Percentiles rank a stretch among this genome's conserved stretches.
These are phyloP conservation scores for Hermanozyma aechmeae DNA, from an alignment of 805 yeast species.

Conservation along the genomic window DNA sequence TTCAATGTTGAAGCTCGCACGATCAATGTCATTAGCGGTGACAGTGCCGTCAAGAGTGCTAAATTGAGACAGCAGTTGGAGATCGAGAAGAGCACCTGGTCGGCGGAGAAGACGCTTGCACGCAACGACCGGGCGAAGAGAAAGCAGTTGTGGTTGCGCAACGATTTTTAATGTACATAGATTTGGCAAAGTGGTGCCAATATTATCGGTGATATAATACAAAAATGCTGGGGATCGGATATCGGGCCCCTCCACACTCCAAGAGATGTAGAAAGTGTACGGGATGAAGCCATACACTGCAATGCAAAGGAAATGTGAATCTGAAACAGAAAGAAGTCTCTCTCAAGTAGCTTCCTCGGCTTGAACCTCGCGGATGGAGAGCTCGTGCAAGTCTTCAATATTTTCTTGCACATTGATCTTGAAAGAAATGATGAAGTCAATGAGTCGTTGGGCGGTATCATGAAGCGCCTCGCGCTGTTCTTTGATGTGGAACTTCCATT, in stretches of 20 bases:
- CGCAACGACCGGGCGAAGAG: conserved; percentile 52
- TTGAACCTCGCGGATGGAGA: conserved; percentile 31
- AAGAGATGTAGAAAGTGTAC: no score
- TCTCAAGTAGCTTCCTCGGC: conserved; percentile 1
- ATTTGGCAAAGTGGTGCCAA: no score
- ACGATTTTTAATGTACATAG: conserved; percentile 34
- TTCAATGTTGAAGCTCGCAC: conserved; percentile 39
- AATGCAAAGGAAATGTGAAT: no score
- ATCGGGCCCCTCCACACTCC: no score
- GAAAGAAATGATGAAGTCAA: conserved; percentile 53
- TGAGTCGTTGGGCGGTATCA: conserved; percentile 45
- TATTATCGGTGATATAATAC: no score
- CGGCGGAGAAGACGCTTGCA: conserved; percentile 36
- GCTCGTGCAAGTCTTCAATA: conserved; percentile 48
- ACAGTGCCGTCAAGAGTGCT: conserved; percentile 25
- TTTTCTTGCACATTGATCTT: conserved; percentile 59
- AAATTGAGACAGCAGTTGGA: conserved; percentile 41
- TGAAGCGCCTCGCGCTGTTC: conserved; percentile 40
- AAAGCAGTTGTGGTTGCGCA: conserved; percentile 55
- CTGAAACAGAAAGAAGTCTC: background rate
- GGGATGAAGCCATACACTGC: no score
- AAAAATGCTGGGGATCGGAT: no score
- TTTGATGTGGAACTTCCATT: conserved; percentile 36
- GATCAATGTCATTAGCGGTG: conserved; percentile 35
- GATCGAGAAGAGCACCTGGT: conserved; percentile 41